Conservation (phyloP, 352 stramenopile genomes). For the Plasmopara viticola region DNA sequence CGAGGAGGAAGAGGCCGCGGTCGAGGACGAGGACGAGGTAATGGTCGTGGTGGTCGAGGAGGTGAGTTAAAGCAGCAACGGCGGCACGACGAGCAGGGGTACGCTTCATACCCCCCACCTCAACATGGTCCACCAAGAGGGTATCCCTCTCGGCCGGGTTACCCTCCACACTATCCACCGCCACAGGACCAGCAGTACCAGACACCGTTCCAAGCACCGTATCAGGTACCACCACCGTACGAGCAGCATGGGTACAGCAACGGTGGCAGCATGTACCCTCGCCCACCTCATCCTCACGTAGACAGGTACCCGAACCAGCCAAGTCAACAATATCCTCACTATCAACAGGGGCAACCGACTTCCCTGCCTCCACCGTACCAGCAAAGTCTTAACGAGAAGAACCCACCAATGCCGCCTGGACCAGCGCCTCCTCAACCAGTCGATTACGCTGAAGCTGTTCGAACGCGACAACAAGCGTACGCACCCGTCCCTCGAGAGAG, state of each 20-base stretch:
- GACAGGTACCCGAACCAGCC: conserved; percentile 21
- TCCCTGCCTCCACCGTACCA: conserved; percentile 8
- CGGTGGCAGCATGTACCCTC: conserved; percentile 9
- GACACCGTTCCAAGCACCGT: conserved; percentile 8
- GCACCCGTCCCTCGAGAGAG: conserved; percentile 18
- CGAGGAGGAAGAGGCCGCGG: conserved; percentile 17
- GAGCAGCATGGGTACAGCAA: conserved; percentile 14
- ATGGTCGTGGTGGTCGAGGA: conserved; percentile 17
- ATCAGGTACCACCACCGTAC: conserved; percentile 9
- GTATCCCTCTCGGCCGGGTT: conserved; percentile 8
- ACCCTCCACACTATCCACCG: conserved; percentile 4
- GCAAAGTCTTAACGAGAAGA: conserved; percentile 16
- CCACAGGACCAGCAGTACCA: conserved; percentile 13
- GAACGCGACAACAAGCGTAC: conserved; percentile 36
- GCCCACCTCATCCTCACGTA: conserved; percentile 1
- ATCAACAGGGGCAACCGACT: conserved; percentile 5
- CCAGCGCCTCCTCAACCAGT: conserved; percentile 8
- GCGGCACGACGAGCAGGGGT: conserved; percentile 14
- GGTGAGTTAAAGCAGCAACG: conserved; percentile 7
- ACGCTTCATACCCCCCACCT: conserved; percentile 12
- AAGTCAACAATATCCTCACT: conserved; percentile 14
- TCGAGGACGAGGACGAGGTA: conserved; percentile 27
- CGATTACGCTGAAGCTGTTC: conserved; percentile 30
- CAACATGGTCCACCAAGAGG: conserved; percentile 8
- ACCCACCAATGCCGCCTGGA: conserved; percentile 11